These are phyloP conservation scores for Colletotrichum sp. DNA, from an alignment of 2,329 filamentous ascomycete genomes.

Conservation along the genomic window DNA sequence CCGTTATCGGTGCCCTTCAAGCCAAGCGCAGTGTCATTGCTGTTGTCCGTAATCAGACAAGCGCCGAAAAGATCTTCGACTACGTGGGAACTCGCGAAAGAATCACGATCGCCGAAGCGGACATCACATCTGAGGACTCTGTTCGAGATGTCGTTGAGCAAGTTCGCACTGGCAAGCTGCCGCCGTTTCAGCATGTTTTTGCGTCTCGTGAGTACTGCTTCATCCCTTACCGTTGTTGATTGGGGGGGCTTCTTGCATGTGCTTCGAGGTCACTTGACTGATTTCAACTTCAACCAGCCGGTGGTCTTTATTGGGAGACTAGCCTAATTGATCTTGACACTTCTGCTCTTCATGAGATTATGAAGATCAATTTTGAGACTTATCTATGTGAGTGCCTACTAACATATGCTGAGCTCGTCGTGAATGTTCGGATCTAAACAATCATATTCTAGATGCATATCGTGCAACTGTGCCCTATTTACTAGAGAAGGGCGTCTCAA, in stretches of 20 bases:
- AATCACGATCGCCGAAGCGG: constrained; percentile 36
- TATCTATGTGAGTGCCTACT: constrained; percentile 32
- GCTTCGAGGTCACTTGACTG: background rate
- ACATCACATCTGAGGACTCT: constrained; percentile 33
- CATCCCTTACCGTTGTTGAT: background rate
- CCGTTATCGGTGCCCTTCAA: constrained; percentile 32
- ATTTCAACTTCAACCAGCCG: constrained; percentile 24
- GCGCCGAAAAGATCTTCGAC: constrained; percentile 36
- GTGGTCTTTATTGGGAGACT: constrained; percentile 26
- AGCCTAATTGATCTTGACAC: constrained; percentile 27
- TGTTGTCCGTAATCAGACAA: constrained; percentile 38
- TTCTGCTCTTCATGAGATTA: constrained; percentile 24
- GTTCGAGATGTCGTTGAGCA: constrained; percentile 38
- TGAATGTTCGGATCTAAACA: too few species aligned
- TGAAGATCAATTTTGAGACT: constrained; percentile 29
- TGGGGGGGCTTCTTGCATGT: background rate
- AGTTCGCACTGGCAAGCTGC: constrained; percentile 36
- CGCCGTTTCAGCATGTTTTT: constrained; percentile 43
- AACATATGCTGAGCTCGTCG: too few species aligned
- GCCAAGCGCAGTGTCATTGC: constrained; percentile 37
- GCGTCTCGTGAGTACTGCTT: constrained; percentile 28
- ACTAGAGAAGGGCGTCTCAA: constrained; percentile 24
- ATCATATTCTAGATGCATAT: constrained; percentile 29
- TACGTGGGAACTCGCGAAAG: constrained; percentile 30
- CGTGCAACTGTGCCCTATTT: constrained; percentile 36